Percentiles rank a stretch among this genome's conserved stretches.
Conservation (phyloP, 176 grass and related monocot species). For the Oryza nivara region DNA sequence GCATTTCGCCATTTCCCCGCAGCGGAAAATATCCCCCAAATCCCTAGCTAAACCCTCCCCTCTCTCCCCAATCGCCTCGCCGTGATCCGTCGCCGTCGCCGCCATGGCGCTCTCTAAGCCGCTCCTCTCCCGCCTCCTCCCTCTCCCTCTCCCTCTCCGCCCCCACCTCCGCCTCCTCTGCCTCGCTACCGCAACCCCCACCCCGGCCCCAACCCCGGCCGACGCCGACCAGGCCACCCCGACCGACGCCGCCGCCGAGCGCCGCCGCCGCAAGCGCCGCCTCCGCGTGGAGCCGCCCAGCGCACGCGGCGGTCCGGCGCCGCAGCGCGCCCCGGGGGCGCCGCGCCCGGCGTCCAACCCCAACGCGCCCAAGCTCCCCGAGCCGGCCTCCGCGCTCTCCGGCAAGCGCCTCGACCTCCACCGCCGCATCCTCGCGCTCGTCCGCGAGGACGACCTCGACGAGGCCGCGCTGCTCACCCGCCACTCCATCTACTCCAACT, state of each 20-base stretch:
- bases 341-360: conserved; percentile 55
- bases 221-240: conserved; percentile 25
- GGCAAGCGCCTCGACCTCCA: conserved; percentile 86
- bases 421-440: conserved; percentile 73
- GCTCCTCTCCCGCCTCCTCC: conserved; percentile 41
- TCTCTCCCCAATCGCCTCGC: not conserved
- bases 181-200: conserved; percentile 5
- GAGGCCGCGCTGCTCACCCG: conserved; percentile 87
- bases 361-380: conserved; percentile 84
- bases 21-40: conserved; percentile 31
- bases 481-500: conserved; percentile 99
- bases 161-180: conserved; percentile 48
- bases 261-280: conserved; percentile 70
- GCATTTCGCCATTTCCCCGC: not conserved
- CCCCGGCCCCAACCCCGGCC: not conserved
- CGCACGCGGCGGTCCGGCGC: conserved; percentile 39
- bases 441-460: conserved; percentile 88
- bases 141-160: conserved; percentile 47
- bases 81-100: conserved; percentile 22
- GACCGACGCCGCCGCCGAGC: conserved; percentile 51
- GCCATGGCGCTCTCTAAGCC: conserved; percentile 61
- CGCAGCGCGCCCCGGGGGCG: conserved; percentile 50
- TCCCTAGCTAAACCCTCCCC: conserved; percentile 44
- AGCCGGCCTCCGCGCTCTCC: conserved; percentile 68
- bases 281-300: conserved; percentile 60